Evolutionary conservation across 108 stramenopile genomes (phyloP), one percentile per base, ranked within the genome.

Genomic region (Skeletonema menzelii): DNA sequence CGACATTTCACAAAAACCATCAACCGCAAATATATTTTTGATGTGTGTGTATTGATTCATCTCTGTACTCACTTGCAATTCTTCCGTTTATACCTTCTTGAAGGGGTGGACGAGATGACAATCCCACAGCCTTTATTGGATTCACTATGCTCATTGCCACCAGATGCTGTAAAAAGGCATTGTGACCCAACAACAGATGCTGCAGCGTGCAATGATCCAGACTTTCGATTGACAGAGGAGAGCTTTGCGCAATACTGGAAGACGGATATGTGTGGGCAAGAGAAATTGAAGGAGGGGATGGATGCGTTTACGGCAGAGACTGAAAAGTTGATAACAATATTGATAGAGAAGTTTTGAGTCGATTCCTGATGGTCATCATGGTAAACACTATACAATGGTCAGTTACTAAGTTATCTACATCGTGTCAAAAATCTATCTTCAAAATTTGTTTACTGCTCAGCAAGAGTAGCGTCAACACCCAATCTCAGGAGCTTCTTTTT

Each of bases 271-370:
- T 98, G 97, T 83, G 98, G 96, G 58, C 85, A 75, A 35, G 95
- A 96, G 58, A 99, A 98, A 85, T 77, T 99, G 27, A 82, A 82
- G 37, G 97, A 98, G 76, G 99, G 97, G 7, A 97, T 99, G 67
- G 82, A 86, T 59, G 86, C 88, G 17, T 98, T 98, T 63, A 95
- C 87, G 2, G 71, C 77, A 6, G 92, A 93, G 72, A 89, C 95
- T 5, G 89, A 88, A 37, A 92, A 97, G 72, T 91, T 98, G 27
- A 86, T 91, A 71, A 84, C 85, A 42, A 82, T 90, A 34, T 74
- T 98, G 65, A 75, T 82, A 67, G 75, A 76, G 42, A 87, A 88
- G 63, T 80, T 91, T 64, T 72, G 56, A 55, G 17, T 24, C 5
- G 63, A 22, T 15, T 15, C 22, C 22, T 22, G 7, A n/a, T 8